phyloP scores from a whole-genome alignment of 257 asterid species.

The Leonotis leonurus region DNA sequence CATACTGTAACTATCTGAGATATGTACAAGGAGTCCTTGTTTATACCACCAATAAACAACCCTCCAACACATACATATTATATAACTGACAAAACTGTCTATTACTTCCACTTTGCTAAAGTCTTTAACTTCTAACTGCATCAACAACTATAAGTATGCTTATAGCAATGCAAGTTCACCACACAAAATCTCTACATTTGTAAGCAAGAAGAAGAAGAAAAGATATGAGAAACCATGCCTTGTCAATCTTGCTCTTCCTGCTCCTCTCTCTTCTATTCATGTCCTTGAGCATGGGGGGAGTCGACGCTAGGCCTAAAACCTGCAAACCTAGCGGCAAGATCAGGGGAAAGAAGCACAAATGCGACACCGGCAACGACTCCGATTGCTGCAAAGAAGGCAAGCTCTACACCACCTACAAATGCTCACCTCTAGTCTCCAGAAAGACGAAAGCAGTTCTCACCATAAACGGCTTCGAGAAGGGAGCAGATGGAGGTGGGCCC shows the following conservation, averaged over 20 bases:
- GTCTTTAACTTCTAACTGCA: not conserved
- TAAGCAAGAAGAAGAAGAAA: not conserved
- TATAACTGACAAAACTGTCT: not conserved
- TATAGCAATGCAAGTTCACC: not conserved
- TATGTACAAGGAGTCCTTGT: not conserved
- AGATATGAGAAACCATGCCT: conserved; percentile 4
- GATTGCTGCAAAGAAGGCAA: conserved; percentile 31
- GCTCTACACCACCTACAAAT: conserved; percentile 21
- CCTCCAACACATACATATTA: not conserved
- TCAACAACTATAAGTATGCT: conserved; percentile 9
- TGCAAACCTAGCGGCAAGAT: conserved; percentile 32
- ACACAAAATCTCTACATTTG: not conserved
- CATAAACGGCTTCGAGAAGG: conserved; percentile 22
- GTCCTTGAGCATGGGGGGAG: not conserved
- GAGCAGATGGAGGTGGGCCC: conserved; percentile 26
- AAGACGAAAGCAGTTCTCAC: conserved; percentile 23
- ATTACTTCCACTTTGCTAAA: not conserved
- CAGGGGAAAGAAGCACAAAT: conserved; percentile 24
- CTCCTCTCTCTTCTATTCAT: not conserved
- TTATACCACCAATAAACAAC: not conserved
- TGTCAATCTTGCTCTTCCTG: not conserved
- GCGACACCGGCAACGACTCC: conserved; percentile 17
- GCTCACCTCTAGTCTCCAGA: conserved; percentile 15
- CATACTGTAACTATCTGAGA: not conserved
- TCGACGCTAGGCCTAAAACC: not conserved